Percentiles rank a stretch among this genome's conserved stretches.
Conservation (phyloP, 1,284 basidiomycete genomes). For the Sanghuangporus weigelae region DNA sequence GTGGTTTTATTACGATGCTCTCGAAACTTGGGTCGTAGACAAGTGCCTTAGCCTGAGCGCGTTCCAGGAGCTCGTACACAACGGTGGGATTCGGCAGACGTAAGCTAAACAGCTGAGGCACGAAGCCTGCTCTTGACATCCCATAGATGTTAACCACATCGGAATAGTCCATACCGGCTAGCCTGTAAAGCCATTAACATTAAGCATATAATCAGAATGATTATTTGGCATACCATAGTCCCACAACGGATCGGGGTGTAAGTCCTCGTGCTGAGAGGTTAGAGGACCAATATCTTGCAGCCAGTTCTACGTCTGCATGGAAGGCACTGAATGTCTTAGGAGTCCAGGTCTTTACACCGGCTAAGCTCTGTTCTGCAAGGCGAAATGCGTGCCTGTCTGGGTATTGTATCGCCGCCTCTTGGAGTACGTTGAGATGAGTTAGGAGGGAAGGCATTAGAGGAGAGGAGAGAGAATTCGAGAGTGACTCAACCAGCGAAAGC, state of each 20-base stretch:
- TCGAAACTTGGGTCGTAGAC: slow-evolving; percentile 51
- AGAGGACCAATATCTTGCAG: slow-evolving; percentile 50
- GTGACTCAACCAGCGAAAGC: slow-evolving; percentile 4
- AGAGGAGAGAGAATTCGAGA: slow-evolving; percentile 2
- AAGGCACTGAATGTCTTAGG: slow-evolving; percentile 50
- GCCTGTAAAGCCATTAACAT: slow-evolving; percentile 35
- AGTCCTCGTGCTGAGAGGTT: slow-evolving; percentile 40
- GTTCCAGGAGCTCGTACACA: slow-evolving; percentile 54
- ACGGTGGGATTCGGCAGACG: slow-evolving; percentile 64
- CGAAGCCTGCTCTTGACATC: slow-evolving; percentile 62
- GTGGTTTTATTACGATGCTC: slow-evolving; percentile 32
- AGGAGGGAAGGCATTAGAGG: slow-evolving; percentile 27
- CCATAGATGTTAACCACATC: slow-evolving; percentile 69
- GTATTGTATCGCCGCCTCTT: slow-evolving; percentile 38
- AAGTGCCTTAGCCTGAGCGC: slow-evolving; percentile 53
- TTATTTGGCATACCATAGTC: slow-evolving; percentile 51
- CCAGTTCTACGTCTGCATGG: slow-evolving; percentile 46
- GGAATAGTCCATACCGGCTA: slow-evolving; percentile 59
- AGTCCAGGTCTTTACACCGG: slow-evolving; percentile 38
- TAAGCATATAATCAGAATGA: background rate
- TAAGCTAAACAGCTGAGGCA: slow-evolving; percentile 68
- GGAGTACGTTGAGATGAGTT: slow-evolving; percentile 49
- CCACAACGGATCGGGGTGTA: slow-evolving; percentile 50
- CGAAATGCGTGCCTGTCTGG: slow-evolving; percentile 45
- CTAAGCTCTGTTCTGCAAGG: slow-evolving; percentile 35